Percentiles rank a stretch among this genome's conserved stretches.
phyloP scores from a whole-genome alignment of 306 rosid genomes.

The Nissolia schottii region DNA sequence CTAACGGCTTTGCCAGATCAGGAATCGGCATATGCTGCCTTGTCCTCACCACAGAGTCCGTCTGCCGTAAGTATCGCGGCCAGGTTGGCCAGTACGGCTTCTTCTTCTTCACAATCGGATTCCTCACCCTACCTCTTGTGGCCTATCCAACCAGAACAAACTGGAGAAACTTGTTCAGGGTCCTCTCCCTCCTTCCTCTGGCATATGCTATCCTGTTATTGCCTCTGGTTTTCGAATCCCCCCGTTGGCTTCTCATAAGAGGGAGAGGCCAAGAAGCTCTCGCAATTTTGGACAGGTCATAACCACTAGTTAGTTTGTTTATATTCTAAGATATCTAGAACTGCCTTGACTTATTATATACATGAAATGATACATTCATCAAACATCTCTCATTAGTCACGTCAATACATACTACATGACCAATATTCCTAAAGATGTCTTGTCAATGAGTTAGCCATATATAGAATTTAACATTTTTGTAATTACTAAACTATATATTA shows the following conservation, averaged over 20 bases:
- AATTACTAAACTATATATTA: too few species aligned
- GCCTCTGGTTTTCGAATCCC: constrained; percentile 30
- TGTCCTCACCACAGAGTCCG: constrained; percentile 30
- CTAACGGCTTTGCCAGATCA: constrained; percentile 27
- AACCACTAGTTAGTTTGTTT: too few species aligned
- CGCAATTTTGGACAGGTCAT: constrained; percentile 3
- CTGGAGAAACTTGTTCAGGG: constrained; percentile 30
- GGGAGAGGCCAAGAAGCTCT: constrained; percentile 30
- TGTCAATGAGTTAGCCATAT: too few species aligned
- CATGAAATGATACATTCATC: too few species aligned
- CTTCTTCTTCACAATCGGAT: constrained; percentile 30
- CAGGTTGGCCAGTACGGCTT: constrained; percentile 30
- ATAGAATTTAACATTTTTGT: too few species aligned
- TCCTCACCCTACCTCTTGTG: constrained; percentile 28
- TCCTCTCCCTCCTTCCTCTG: constrained; percentile 18
- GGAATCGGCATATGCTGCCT: constrained; percentile 29
- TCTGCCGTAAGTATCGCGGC: constrained; percentile 21
- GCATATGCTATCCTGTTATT: constrained; percentile 7
- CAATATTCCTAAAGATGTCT: too few species aligned
- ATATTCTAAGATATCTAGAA: too few species aligned
- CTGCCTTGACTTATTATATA: too few species aligned
- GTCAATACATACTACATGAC: too few species aligned
- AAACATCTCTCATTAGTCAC: too few species aligned
- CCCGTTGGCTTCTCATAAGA: constrained; percentile 25
- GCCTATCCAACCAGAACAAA: constrained; percentile 24